A percentile compares a stretch with the other conserved stretches of the same genome.
These are phyloP conservation scores for Phaffomyces thermotolerans DNA, from an alignment of 805 yeast genomes.

Conservation along the genomic window DNA sequence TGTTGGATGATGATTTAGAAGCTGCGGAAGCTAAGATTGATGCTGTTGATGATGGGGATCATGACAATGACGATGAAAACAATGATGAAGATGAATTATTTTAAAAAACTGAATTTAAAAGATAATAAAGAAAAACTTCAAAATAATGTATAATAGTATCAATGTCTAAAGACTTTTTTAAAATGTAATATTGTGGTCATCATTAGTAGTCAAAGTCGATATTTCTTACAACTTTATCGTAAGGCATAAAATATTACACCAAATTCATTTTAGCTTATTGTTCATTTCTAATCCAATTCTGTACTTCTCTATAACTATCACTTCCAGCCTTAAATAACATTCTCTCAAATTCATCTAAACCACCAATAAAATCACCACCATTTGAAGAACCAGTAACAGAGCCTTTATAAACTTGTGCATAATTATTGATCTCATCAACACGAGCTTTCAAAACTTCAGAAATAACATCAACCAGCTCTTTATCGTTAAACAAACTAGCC, in stretches of 20 bases:
- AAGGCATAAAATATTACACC: too few species aligned
- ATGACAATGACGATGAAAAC: constrained; percentile 8
- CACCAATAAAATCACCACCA: constrained; percentile 5
- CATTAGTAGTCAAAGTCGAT: too few species aligned
- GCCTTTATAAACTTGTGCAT: constrained; percentile 36
- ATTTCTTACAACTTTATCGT: too few species aligned
- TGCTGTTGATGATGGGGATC: constrained; percentile 3
- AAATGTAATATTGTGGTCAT: too few species aligned
- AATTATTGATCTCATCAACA: constrained; percentile 64
- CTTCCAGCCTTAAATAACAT: constrained; percentile 45
- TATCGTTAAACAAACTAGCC: constrained; percentile 65
- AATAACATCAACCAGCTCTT: constrained; percentile 46
- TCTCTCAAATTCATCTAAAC: constrained; percentile 71
- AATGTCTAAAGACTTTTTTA: background rate
- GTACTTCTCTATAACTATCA: constrained; percentile 39
- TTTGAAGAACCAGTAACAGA: constrained; percentile 25
- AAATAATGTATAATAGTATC: background rate
- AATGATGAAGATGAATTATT: constrained; percentile 17
- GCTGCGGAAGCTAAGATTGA: constrained; percentile 18
- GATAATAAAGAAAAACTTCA: too few species aligned
- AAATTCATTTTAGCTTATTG: background rate
- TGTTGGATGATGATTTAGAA: constrained; percentile 11
- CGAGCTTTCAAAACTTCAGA: constrained; percentile 51
- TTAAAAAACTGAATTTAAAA: background rate
- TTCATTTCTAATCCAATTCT: constrained; percentile 33